Evolutionary conservation across 2,329 filamentous ascomycete species (phyloP), one percentile per base, ranked within the genome.

Genomic region (Penicillium sclerotiorum): DNA sequence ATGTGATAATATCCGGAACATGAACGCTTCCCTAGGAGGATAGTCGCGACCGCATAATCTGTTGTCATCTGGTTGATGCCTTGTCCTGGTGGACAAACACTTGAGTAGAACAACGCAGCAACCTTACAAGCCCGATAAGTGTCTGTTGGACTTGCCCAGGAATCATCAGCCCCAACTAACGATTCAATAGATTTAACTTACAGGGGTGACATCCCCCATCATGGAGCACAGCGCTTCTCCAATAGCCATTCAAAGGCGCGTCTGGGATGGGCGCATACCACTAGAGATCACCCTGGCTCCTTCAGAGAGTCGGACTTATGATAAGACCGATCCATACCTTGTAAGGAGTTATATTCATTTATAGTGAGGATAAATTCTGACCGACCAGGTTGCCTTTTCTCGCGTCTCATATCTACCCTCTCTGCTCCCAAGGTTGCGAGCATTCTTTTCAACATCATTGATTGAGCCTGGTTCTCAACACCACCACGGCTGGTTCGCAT

Each of bases 321-420:
- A 86, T 59, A 70, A 81, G 35, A 79, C 79, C 13, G 81, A 85
- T 55, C 76, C 82, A 18, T 87, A 86, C 60, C 64, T 86, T 57
- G 81, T 84, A 73, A 28, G 32, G 9, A 21, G 13, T 3, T 15
- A 9, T 43, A 37, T 44, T 44, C 6, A 47, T 15, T 48, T 40
- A 25, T 7, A 20, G 18, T 43, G 30, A 48, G 38, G 25, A 37
- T 53, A 27, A 39, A 32, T 6, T 17, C 33, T 47, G 22, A 5
- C 5, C 36, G 20, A 3, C 17, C 56, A 84, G 77, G 77, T 88
- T 52, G 80, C 83, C 39, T 80, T 79, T 47, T 83, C 85, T 5
- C 81, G 87, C 21, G 72, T 89, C 28, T 87, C 85, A 8, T 89
- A 89, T 71, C 76, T 89, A 1, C 83, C 85, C 5, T 80, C 88